phyloP scores from a whole-genome alignment of 148 eudicot species.

The Amaranthus cruentus region DNA sequence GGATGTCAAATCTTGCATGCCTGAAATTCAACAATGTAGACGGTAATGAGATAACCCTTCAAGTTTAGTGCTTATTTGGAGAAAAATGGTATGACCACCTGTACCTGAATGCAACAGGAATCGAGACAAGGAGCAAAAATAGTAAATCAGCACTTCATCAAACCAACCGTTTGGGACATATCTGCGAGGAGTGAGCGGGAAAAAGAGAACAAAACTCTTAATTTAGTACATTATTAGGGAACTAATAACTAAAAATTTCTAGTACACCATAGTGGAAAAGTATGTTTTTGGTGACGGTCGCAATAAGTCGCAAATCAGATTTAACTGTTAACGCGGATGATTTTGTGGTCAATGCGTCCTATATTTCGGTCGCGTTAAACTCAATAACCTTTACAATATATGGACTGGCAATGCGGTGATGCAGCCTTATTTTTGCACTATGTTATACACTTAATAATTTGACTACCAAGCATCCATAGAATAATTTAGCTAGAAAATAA shows the following conservation, averaged over 20 bases:
- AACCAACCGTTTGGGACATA: conserved; percentile 15
- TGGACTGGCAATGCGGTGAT: too few species aligned
- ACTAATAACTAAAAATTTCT: conserved; percentile 9
- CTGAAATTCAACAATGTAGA: conserved; percentile 20
- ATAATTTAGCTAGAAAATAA: conserved; percentile 7
- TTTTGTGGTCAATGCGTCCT: too few species aligned
- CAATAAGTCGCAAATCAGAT: too few species aligned
- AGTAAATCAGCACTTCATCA: conserved; percentile 6
- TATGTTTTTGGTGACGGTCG: too few species aligned
- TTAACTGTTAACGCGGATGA: too few species aligned
- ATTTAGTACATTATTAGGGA: background rate
- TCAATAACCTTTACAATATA: too few species aligned
- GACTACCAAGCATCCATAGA: background rate
- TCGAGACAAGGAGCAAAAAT: conserved; percentile 7
- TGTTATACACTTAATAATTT: background rate
- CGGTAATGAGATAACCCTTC: conserved; percentile 15
- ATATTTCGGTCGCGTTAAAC: too few species aligned
- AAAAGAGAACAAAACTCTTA: background rate
- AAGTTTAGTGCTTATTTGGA: conserved; percentile 14
- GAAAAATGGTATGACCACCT: conserved; percentile 3
- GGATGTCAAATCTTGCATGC: conserved; percentile 17
- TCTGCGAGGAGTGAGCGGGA: background rate
- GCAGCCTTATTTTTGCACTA: too few species aligned
- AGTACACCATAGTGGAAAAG: too few species aligned
- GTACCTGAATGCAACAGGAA: conserved; percentile 14